phyloP scores from a whole-genome alignment of 2,329 filamentous ascomycete species.

The Epichloe amarillans region DNA sequence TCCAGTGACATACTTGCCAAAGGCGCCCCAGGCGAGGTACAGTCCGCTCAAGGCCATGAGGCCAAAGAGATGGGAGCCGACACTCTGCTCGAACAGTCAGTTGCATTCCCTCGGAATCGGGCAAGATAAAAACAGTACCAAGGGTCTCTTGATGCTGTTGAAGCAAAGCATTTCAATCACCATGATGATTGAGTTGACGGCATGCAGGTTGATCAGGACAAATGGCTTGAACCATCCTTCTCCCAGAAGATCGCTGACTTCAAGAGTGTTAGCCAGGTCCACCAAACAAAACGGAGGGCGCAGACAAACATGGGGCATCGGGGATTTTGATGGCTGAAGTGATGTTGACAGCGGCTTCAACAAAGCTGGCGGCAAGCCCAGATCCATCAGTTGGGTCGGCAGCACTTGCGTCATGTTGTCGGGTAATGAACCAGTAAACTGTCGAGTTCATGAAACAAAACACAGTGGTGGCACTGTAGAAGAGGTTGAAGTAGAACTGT shows the following conservation, averaged over 20 bases:
- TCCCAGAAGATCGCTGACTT: slow-evolving; percentile 35
- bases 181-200: slow-evolving; percentile 29
- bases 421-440: slow-evolving; percentile 34
- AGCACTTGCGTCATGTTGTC: slow-evolving; percentile 14
- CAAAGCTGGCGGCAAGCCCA: neutral
- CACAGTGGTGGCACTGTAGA: slow-evolving; percentile 32
- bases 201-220: slow-evolving; percentile 32
- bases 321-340: slow-evolving; percentile 2
- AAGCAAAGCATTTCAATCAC: slow-evolving; percentile 32
- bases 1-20: slow-evolving; percentile 33
- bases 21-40: slow-evolving; percentile 37
- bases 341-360: neutral
- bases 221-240: slow-evolving; percentile 34
- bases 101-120: neutral
- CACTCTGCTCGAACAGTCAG: slow-evolving; percentile 23
- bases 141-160: slow-evolving; percentile 40
- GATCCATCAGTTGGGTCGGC: neutral
- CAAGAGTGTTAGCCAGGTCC: slow-evolving; percentile 8
- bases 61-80: slow-evolving; percentile 29
- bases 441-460: slow-evolving; percentile 36
- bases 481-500: slow-evolving; percentile 36
- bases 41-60: slow-evolving; percentile 25
- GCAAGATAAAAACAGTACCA: slow-evolving; percentile 21
- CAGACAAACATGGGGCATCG: slow-evolving; percentile 13
- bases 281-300: neutral